Evolutionary conservation across 352 stramenopile species (phyloP).

Genomic region (Globisporangium barbulae): DNA sequence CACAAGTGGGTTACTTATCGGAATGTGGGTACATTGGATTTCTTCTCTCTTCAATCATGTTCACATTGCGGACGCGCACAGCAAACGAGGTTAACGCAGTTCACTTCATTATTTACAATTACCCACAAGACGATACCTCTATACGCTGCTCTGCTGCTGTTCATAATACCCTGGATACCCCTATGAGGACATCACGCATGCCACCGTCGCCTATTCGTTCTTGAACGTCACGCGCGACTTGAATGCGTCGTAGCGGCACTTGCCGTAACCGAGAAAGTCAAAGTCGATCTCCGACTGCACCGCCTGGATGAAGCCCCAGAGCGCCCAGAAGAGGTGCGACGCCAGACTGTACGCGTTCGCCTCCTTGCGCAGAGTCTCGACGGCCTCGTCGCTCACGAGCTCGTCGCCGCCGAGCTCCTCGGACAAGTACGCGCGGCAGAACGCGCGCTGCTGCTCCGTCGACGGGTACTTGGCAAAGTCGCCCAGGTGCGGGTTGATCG

Average conservation of each 20-base stretch:
- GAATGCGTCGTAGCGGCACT: slow-evolving; percentile 70
- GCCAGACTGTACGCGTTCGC: slow-evolving; percentile 84
- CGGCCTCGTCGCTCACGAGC: slow-evolving; percentile 43
- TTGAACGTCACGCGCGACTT: slow-evolving; percentile 53
- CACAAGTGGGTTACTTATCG: neutral
- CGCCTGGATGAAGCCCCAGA: slow-evolving; percentile 91
- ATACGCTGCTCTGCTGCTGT: neutral
- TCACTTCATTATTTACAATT: slow-evolving; percentile 10
- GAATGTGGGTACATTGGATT: neutral
- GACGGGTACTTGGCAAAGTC: slow-evolving; percentile 78
- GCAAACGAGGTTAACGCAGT: neutral
- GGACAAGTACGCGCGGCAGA: slow-evolving; percentile 67
- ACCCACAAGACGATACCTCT: slow-evolving; percentile 6
- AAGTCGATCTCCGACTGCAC: slow-evolving; percentile 90
- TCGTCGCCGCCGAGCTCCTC: slow-evolving; percentile 37
- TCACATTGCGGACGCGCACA: neutral
- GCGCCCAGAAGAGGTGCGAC: slow-evolving; percentile 88
- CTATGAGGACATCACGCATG: neutral
- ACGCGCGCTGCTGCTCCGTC: slow-evolving; percentile 54
- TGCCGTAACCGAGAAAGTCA: slow-evolving; percentile 87
- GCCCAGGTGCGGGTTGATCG: slow-evolving; percentile 68
- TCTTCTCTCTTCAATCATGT: neutral
- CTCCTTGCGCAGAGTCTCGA: slow-evolving; percentile 61
- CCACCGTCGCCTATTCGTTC: slow-evolving; percentile 22
- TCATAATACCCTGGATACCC: neutral